phyloP scores from a whole-genome alignment of 2,329 filamentous ascomycete species.

The Leptodontidium sp. region DNA sequence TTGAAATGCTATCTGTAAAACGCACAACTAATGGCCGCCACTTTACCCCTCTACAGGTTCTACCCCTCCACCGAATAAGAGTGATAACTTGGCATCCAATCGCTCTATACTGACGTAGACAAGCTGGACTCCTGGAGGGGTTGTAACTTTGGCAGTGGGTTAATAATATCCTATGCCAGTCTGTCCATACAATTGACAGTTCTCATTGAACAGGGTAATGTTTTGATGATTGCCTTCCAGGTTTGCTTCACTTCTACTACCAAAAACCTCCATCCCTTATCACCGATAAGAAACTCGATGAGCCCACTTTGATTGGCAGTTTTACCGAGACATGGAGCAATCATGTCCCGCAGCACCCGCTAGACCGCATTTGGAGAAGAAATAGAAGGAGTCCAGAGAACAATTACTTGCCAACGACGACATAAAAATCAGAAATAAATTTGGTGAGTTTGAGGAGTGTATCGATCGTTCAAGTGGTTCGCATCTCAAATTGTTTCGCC shows the following conservation, averaged over 20 bases:
- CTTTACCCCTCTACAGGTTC: no score
- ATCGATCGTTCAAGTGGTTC: not conserved
- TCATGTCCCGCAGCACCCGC: not conserved
- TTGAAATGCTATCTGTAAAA: no score
- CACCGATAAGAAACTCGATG: not conserved
- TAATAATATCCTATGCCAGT: no score
- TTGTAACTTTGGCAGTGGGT: no score
- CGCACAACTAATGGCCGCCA: no score
- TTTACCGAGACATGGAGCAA: not conserved
- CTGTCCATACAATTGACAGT: no score
- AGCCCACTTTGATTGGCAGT: not conserved
- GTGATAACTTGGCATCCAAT: no score
- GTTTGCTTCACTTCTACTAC: not conserved
- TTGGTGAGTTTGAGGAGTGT: not conserved
- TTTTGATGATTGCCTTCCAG: no score
- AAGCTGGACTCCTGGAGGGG: no score
- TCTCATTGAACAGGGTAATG: no score
- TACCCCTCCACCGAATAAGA: no score
- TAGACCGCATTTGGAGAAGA: not conserved
- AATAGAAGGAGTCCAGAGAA: not conserved
- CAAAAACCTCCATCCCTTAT: not conserved
- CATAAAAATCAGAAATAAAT: not conserved
- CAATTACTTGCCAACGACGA: not conserved
- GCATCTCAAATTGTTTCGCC: not conserved
- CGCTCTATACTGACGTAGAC: no score